Conservation (phyloP, 1,139 yeast genomes). For the Tardiomyces blankii region DNA sequence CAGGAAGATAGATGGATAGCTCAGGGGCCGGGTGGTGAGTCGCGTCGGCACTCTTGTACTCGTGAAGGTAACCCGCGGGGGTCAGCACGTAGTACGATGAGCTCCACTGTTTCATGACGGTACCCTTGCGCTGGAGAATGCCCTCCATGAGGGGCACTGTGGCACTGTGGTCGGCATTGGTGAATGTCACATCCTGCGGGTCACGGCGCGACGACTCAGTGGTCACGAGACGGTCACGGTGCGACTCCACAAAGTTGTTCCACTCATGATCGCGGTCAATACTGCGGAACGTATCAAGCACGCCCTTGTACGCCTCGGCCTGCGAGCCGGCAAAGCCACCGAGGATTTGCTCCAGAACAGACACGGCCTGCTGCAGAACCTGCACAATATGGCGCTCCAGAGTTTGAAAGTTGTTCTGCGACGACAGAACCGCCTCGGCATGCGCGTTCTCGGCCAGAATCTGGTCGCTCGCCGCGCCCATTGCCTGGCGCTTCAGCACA, state of each 20-base stretch:
- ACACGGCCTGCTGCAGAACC: constrained; percentile 31
- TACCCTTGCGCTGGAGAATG: constrained; percentile 32
- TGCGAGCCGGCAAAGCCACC: constrained; percentile 21
- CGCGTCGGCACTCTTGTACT: constrained; percentile 33
- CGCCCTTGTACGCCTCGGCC: constrained; percentile 20
- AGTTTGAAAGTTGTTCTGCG: constrained; percentile 32
- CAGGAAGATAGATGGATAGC: constrained; percentile 37
- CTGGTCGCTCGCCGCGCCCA: constrained; percentile 31
- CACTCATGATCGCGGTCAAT: constrained; percentile 34
- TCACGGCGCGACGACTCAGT: constrained; percentile 28
- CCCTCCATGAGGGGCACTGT: constrained; percentile 38
- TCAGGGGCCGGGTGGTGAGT: constrained; percentile 34
- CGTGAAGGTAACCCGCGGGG: constrained; percentile 33
- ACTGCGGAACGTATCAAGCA: constrained; percentile 23
- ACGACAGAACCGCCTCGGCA: constrained; percentile 31
- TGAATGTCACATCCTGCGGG: constrained; percentile 27
- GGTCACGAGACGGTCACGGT: constrained; percentile 23
- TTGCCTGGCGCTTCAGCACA: constrained; percentile 29
- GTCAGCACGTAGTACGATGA: constrained; percentile 38
- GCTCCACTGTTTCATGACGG: constrained; percentile 31
- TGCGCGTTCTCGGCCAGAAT: constrained; percentile 34
- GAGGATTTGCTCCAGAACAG: constrained; percentile 22
- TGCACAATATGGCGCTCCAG: constrained; percentile 34
- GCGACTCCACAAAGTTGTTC: constrained; percentile 28
- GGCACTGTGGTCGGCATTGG: constrained; percentile 30